A percentile compares a stretch with the other conserved stretches of the same genome.
These are phyloP conservation scores for Hypomyces rosellus DNA, from an alignment of 2,329 filamentous ascomycete genomes.

Conservation along the genomic window DNA sequence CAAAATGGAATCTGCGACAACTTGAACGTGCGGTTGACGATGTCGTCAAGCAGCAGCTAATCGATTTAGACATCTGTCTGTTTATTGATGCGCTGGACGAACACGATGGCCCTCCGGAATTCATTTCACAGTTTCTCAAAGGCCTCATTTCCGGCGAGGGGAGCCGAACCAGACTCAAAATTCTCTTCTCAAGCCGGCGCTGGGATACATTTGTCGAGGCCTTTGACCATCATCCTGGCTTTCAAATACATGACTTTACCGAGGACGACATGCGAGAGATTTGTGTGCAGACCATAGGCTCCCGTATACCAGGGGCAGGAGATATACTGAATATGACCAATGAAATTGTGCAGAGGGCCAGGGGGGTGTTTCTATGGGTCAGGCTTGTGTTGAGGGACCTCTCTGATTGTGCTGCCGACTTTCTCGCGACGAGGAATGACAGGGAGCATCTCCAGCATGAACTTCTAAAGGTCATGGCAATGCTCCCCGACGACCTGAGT, in stretches of 20 bases:
- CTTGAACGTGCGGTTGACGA: background rate
- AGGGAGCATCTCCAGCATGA: background rate
- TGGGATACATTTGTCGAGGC: background rate
- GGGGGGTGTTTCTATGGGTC: slow-evolving; percentile 5
- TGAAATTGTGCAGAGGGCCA: background rate
- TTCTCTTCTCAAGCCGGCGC: slow-evolving; percentile 1
- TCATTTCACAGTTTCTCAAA: background rate
- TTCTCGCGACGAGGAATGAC: too few relatives aligned
- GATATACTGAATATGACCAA: background rate
- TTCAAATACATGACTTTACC: slow-evolving; percentile 3
- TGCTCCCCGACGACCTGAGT: background rate
- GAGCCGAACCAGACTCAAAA: background rate
- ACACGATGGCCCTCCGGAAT: background rate
- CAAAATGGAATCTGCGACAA: background rate
- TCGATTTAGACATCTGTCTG: background rate
- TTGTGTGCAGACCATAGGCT: background rate
- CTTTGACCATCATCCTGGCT: background rate
- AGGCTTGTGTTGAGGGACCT: slow-evolving; percentile 3
- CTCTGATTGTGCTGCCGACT: background rate
- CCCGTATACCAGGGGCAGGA: background rate
- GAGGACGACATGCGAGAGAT: slow-evolving; percentile 1
- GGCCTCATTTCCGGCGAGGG: background rate
- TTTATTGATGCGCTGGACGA: slow-evolving; percentile 7
- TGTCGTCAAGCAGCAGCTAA: background rate
- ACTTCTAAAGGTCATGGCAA: background rate